Evolutionary conservation across 495 filamentous ascomycete genomes (phyloP).

Genomic region (Pseudoneurospora amorphoporcata): DNA sequence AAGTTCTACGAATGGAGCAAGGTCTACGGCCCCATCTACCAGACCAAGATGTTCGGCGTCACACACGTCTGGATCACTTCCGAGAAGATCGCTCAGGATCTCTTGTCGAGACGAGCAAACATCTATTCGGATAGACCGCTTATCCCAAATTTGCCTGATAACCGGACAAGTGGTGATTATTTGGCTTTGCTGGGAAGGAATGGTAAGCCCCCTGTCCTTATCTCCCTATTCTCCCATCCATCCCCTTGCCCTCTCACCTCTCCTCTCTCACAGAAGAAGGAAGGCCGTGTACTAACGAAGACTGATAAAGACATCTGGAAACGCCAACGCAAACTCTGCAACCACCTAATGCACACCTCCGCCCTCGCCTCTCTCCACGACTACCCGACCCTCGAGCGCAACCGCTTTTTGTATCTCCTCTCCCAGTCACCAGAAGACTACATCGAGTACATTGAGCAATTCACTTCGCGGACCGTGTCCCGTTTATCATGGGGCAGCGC

Average conservation of each 20-base stretch:
- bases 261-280: neutral
- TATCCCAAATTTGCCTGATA: conserved; percentile 43
- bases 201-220: conserved; percentile 28
- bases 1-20: conserved; percentile 55
- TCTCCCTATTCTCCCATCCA: too few relatives aligned
- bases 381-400: conserved; percentile 44
- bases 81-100: conserved; percentile 45
- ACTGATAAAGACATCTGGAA: conserved; percentile 39
- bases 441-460: conserved; percentile 46
- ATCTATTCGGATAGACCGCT: conserved; percentile 54
- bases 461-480: conserved; percentile 48
- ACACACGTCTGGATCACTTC: conserved; percentile 51
- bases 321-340: conserved; percentile 48
- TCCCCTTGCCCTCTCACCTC: neutral
- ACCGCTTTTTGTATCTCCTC: conserved; percentile 41
- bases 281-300: neutral
- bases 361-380: conserved; percentile 33
- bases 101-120: conserved; percentile 46
- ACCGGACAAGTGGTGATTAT: conserved; percentile 45
- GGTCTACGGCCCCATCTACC: conserved; percentile 53
- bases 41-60: conserved; percentile 45
- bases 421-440: conserved; percentile 34
- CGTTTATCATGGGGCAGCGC: conserved; percentile 48
- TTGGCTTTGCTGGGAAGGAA: conserved; percentile 44
- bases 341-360: conserved; percentile 41